These are phyloP conservation scores for Chrysanthemum seticuspe DNA, from an alignment of 129 eudicot species.

Conservation along the genomic window DNA sequence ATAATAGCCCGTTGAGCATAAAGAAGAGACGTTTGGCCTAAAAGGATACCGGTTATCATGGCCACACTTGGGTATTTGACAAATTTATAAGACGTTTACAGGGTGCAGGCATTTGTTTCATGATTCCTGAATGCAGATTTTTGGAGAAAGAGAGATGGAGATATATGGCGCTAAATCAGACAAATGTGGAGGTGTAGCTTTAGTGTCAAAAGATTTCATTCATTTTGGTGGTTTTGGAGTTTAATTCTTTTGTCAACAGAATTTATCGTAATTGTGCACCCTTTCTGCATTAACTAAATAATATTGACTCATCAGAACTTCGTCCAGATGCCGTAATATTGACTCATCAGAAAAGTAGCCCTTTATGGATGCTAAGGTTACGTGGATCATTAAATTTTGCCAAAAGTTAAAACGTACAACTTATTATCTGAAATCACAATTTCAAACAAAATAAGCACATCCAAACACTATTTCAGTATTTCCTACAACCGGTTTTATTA, in stretches of 20 bases:
- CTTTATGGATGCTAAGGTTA: too few species aligned
- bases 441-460: too few species aligned
- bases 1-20: constrained; percentile 19
- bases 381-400: too few species aligned
- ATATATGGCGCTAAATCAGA: background rate
- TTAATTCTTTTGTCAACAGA: background rate
- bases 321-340: background rate
- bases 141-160: constrained; percentile 96
- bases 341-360: too few species aligned
- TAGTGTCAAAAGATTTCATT: constrained; percentile 23
- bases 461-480: too few species aligned
- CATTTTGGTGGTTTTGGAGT: constrained; percentile 13
- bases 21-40: constrained; percentile 33
- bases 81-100: constrained; percentile 71
- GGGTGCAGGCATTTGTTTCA: constrained; percentile 66
- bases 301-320: background rate
- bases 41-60: constrained; percentile 52
- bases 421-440: too few species aligned
- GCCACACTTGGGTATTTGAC: constrained; percentile 64
- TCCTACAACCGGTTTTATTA: too few species aligned
- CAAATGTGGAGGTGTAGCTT: constrained; percentile 23
- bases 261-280: too few species aligned
- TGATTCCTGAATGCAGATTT: constrained; percentile 84
- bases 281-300: too few species aligned
- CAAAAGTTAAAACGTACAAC: too few species aligned